Evolutionary conservation across 768 basidiomycete species (phyloP).

Genomic region (Calocybe indica): DNA sequence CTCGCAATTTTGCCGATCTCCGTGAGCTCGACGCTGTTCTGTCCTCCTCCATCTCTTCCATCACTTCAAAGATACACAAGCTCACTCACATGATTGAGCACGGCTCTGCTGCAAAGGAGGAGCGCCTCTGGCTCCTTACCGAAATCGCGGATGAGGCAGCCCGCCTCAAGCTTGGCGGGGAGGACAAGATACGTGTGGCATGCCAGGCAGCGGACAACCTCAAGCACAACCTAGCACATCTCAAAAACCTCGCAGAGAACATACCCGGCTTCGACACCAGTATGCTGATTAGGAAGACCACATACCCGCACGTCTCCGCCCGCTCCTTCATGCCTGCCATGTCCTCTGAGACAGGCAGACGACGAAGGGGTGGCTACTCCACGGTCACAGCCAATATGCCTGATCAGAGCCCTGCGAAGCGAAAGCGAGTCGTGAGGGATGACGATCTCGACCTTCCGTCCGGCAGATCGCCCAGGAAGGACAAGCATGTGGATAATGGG

Average conservation of each 20-base stretch:
- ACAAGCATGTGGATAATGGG: constrained; percentile 36
- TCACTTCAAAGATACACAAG: constrained; percentile 72
- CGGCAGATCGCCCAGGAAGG: constrained; percentile 59
- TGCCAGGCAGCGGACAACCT: constrained; percentile 88
- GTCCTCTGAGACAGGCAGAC: constrained; percentile 57
- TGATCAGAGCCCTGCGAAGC: constrained; percentile 61
- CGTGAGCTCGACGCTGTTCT: constrained; percentile 98
- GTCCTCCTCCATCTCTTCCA: constrained; percentile 75
- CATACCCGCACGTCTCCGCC: constrained; percentile 71
- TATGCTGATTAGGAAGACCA: constrained; percentile 54
- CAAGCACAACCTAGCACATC: constrained; percentile 55
- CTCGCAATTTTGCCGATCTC: constrained; percentile 90
- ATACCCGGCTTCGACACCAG: constrained; percentile 60
- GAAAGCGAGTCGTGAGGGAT: constrained; percentile 53
- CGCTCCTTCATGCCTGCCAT: constrained; percentile 59
- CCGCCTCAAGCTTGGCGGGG: constrained; percentile 87
- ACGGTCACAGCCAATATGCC: constrained; percentile 47
- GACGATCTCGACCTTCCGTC: constrained; percentile 53
- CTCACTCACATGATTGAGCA: constrained; percentile 77
- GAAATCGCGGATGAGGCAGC: constrained; percentile 94
- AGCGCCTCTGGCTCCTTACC: constrained; percentile 79
- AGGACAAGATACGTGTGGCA: constrained; percentile 97
- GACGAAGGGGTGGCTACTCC: constrained; percentile 51
- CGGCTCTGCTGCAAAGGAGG: constrained; percentile 50
- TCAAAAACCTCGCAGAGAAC: constrained; percentile 54